Conservation (phyloP, 1,284 basidiomycete genomes). For the Neolentinus lepideus region DNA sequence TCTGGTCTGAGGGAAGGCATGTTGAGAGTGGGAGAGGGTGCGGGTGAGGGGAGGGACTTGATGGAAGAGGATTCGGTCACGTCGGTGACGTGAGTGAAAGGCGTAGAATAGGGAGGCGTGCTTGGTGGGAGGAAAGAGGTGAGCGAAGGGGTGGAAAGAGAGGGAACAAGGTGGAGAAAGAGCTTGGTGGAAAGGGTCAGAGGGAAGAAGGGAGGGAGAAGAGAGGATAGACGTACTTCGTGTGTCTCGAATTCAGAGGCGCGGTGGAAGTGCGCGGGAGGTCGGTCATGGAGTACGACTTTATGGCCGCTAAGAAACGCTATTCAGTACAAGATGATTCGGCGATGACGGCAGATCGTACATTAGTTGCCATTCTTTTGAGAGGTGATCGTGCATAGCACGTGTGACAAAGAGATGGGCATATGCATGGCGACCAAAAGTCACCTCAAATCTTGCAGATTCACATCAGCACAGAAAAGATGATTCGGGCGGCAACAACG, state of each 20-base stretch:
- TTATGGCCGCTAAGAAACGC: constrained; percentile 59
- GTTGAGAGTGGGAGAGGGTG: constrained; percentile 13
- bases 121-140: constrained; percentile 33
- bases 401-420: constrained; percentile 93
- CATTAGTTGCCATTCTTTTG: constrained; percentile 73
- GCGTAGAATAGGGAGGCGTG: constrained; percentile 51
- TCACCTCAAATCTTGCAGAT: constrained; percentile 65
- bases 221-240: constrained; percentile 47
- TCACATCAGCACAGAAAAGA: background rate
- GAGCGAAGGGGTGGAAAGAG: constrained; percentile 24
- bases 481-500: background rate
- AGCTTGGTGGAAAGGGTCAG: constrained; percentile 32
- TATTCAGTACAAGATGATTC: constrained; percentile 8
- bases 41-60: constrained; percentile 8
- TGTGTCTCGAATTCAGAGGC: constrained; percentile 66
- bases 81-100: constrained; percentile 40
- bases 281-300: constrained; percentile 81
- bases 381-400: constrained; percentile 75
- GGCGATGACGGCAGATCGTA: constrained; percentile 20
- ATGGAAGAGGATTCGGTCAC: constrained; percentile 12
- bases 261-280: constrained; percentile 74
- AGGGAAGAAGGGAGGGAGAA: constrained; percentile 14
- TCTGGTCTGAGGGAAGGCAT: constrained; percentile 44
- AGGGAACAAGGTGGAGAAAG: constrained; percentile 42
- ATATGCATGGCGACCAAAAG: constrained; percentile 75